Evolutionary conservation across 306 rosid species (phyloP), one percentile per base, ranked within the genome.

Genomic region (Hylodesmum podocarpum): DNA sequence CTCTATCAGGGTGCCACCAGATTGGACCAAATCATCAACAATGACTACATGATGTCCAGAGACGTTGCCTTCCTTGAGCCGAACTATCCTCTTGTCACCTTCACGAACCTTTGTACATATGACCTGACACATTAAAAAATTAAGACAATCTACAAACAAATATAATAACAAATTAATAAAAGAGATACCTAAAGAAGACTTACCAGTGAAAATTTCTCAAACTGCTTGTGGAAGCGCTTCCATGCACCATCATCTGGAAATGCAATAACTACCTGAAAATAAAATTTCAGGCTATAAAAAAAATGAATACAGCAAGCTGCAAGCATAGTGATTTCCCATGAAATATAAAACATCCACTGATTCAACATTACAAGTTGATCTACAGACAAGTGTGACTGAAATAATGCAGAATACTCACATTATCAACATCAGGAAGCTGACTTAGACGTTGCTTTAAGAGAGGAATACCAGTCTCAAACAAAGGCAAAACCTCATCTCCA

Each of bases 231-330:
- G 81, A 89, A 95, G 78, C 99, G 86, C 87, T 95, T 95, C 97
- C 97, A 95, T 71, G 99, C 99, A 78, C 99, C 99, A 80, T 95
- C 97, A 58, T 95, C 97, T 0, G 97, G 99, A 85, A 95, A 92
- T 78, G 99, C 99, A 82, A 92, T 86, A 70, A 95, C 97, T 84
- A 90, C 86, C 99, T 95, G 89, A 66, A 83, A 83, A 77, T 49
- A 21, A 59, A 43, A 78, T 47, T 74, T 44, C 65, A 24, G 46
- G 49, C 36, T 10, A 65, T 15, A 61, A 33, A 78, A 9, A 22
- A 8, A 2, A 53, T 59, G 68, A 41, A 77, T 70, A 55, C 64
- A 27, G 62, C 37, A 44, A 25, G 34, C 64, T 22, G 62, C 37
- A 44, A 25, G 34, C 65, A 70, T 37, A 28, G 6, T 13, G 37